Evolutionary conservation across 345 rosid genomes (phyloP).

Genomic region (Melaleuca quinquenervia): DNA sequence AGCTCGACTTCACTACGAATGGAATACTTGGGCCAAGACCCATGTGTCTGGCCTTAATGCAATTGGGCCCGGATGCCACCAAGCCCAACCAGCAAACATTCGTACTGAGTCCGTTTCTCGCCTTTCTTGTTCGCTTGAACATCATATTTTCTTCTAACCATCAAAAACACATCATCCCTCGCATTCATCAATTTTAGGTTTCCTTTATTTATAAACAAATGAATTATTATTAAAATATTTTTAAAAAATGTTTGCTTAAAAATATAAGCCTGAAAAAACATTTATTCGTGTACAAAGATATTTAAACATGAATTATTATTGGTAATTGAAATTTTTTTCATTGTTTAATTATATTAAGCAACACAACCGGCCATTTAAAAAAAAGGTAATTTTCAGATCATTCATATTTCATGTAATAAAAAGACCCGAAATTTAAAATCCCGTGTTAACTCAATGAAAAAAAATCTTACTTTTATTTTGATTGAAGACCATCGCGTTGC

Average conservation of each 20-base stretch:
- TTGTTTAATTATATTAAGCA: accelerated
- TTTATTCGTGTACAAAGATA: accelerated
- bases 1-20: background rate
- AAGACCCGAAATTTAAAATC: background rate
- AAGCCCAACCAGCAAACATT: background rate
- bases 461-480: background rate
- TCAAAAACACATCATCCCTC: background rate
- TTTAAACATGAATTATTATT: background rate
- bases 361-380: too few species aligned
- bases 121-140: background rate
- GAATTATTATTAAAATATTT: too few species aligned
- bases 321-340: background rate
- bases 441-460: too few species aligned
- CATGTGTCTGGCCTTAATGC: background rate
- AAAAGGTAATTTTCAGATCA: accelerated
- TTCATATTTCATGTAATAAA: background rate
- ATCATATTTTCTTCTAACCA: background rate
- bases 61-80: background rate
- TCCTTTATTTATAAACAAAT: background rate
- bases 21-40: background rate
- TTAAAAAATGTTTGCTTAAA: background rate
- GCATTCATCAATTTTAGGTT: background rate
- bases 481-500: background rate
- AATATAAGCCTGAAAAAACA: background rate
- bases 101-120: background rate